Conservation (phyloP, 106 monocot genomes). For the Cymbidium sinense region DNA sequence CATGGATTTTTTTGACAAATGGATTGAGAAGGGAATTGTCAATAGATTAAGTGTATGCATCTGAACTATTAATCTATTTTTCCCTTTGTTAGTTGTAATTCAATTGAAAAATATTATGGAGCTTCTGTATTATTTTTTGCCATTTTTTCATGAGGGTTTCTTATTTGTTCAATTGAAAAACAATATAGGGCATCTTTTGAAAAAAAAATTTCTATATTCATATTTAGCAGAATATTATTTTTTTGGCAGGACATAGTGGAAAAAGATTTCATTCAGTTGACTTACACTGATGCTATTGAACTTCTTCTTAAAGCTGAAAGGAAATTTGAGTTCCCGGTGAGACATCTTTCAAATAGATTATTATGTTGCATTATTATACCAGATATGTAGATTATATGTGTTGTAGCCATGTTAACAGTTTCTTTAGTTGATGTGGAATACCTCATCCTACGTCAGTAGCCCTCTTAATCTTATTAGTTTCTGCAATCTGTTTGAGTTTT, state of each 20-base stretch:
- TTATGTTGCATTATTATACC: not conserved
- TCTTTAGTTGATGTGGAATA: not conserved
- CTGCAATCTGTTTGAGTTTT: not conserved
- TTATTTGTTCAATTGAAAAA: not conserved
- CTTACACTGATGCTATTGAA: conserved; percentile 87
- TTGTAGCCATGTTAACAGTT: not conserved
- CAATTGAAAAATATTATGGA: not conserved
- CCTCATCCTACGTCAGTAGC: not conserved
- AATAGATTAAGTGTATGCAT: conserved; percentile 61
- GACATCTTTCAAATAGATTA: not conserved
- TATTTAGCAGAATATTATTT: not conserved
- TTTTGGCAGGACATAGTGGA: conserved; percentile 78
- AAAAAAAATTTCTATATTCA: no score
- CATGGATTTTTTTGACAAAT: conserved; percentile 95
- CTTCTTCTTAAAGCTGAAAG: conserved; percentile 76
- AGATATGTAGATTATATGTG: not conserved
- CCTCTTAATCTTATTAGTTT: not conserved
- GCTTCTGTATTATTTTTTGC: not conserved
- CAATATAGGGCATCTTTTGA: not conserved
- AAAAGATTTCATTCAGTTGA: conserved; percentile 86
- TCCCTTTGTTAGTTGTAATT: not conserved
- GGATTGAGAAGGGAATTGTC: conserved; percentile 97
- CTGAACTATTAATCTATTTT: conserved; percentile 5
- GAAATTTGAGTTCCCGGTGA: conserved; percentile 97
- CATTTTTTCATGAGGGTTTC: not conserved